A percentile compares a stretch with the other conserved stretches of the same genome.
These are phyloP conservation scores for Striga hermonthica DNA, from an alignment of 305 asterid species.

Conservation along the genomic window DNA sequence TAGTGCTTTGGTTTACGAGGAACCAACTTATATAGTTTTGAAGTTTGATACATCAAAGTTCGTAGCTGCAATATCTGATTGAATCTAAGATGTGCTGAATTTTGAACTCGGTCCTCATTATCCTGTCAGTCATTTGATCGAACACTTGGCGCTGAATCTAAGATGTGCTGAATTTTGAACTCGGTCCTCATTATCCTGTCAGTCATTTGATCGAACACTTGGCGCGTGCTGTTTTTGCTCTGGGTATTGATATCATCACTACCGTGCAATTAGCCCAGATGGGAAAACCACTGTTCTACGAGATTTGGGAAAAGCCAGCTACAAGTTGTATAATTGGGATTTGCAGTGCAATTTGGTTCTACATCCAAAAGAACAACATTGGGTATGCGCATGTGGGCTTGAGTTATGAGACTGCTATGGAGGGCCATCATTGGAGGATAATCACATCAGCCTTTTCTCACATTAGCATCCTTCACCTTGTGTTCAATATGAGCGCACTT, in stretches of 20 bases:
- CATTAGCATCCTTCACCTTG: conserved; percentile 84
- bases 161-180: conserved; percentile 16
- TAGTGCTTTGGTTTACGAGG: neutral
- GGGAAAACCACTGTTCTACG: conserved; percentile 88
- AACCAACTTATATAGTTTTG: neutral
- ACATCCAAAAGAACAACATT: conserved; percentile 78
- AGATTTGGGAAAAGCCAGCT: conserved; percentile 88
- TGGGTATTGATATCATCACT: conserved; percentile 23
- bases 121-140: conserved; percentile 28
- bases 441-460: conserved; percentile 89
- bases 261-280: conserved; percentile 33
- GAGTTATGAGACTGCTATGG: conserved; percentile 79
- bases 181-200: conserved; percentile 29
- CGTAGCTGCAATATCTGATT: conserved; percentile 27
- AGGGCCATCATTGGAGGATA: conserved; percentile 92
- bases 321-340: conserved; percentile 77
- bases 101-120: conserved; percentile 30
- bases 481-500: conserved; percentile 91
- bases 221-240: conserved; percentile 25
- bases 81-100: conserved; percentile 20
- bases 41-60: neutral
- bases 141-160: conserved; percentile 20
- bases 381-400: conserved; percentile 87
- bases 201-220: conserved; percentile 29
- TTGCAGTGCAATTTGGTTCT: conserved; percentile 75